Evolutionary conservation across 192 early-diverging fungal species (phyloP).

Genomic region (Coemansia sp.): DNA sequence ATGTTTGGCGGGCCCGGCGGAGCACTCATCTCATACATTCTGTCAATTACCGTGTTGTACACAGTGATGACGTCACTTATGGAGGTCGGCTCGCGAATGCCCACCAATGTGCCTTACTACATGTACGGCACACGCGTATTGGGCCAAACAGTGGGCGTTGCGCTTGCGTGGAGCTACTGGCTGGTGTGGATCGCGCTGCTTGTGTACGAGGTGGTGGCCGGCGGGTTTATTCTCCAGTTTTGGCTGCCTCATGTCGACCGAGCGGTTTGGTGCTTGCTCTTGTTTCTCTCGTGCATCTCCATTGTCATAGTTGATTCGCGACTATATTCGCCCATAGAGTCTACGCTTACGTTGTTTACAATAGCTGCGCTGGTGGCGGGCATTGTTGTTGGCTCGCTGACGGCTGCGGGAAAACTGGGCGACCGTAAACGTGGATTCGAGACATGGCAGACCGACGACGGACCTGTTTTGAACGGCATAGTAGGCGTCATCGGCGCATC

Average conservation of each 20-base stretch:
- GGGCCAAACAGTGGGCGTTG: conserved; percentile 16
- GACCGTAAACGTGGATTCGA: conserved; percentile 24
- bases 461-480: conserved; percentile 15
- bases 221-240: conserved; percentile 19
- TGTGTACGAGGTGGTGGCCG: conserved; percentile 16
- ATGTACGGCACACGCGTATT: conserved; percentile 19
- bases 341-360: conserved; percentile 10
- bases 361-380: conserved; percentile 15
- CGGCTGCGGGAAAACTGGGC: conserved; percentile 21
- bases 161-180: conserved; percentile 23
- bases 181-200: conserved; percentile 23
- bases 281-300: conserved; percentile 12
- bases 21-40: conserved; percentile 12
- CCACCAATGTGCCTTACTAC: conserved; percentile 16
- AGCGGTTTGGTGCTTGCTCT: conserved; percentile 18
- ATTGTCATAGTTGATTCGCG: conserved; percentile 21
- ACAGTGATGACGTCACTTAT: conserved; percentile 26
- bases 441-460: conserved; percentile 17
- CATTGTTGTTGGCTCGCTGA: conserved; percentile 14
- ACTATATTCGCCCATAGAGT: conserved; percentile 16
- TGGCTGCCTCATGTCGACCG: conserved; percentile 22
- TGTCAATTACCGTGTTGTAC: conserved; percentile 11
- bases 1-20: conserved; percentile 25
- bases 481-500: conserved; percentile 18
- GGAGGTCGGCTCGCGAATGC: conserved; percentile 23